phyloP scores from a whole-genome alignment of 495 filamentous ascomycete species.

The Tuber aestivum region DNA sequence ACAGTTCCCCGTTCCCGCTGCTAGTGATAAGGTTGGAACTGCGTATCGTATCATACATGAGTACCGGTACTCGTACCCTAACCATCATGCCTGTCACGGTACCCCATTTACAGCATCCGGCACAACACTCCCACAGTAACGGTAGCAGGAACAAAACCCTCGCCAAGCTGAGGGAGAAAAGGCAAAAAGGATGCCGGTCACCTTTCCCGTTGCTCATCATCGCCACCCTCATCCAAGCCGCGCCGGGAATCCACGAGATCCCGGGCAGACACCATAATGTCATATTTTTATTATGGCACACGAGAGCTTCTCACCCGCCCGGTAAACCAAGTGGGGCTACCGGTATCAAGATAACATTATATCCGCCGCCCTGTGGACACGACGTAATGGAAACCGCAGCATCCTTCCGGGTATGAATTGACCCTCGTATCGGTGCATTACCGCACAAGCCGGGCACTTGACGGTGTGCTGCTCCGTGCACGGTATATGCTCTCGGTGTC shows the following conservation, averaged over 20 bases:
- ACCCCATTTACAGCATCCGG: neutral
- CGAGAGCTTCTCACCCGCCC: too few relatives aligned
- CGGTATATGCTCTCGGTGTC: too few relatives aligned
- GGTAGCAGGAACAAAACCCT: too few relatives aligned
- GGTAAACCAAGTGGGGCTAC: neutral
- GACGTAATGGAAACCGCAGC: neutral
- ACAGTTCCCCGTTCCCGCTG: neutral
- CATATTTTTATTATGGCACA: too few relatives aligned
- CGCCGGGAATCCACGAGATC: neutral
- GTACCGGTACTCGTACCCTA: too few relatives aligned
- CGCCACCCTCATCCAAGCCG: too few relatives aligned
- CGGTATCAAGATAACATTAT: too few relatives aligned
- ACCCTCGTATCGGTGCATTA: neutral
- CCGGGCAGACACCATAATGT: neutral
- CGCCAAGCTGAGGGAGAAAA: too few relatives aligned
- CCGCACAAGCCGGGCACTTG: neutral
- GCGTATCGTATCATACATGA: too few relatives aligned
- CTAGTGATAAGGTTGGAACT: neutral
- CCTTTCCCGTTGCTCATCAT: neutral
- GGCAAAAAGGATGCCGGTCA: neutral
- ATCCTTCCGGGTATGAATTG: too few relatives aligned
- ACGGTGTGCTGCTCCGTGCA: neutral
- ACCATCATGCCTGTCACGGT: too few relatives aligned
- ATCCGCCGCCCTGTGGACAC: neutral
- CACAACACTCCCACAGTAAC: neutral